Base-by-base conservation (phyloP, 1,284 basidiomycete genomes). In the Paramarasmius palmivorus region DNA sequence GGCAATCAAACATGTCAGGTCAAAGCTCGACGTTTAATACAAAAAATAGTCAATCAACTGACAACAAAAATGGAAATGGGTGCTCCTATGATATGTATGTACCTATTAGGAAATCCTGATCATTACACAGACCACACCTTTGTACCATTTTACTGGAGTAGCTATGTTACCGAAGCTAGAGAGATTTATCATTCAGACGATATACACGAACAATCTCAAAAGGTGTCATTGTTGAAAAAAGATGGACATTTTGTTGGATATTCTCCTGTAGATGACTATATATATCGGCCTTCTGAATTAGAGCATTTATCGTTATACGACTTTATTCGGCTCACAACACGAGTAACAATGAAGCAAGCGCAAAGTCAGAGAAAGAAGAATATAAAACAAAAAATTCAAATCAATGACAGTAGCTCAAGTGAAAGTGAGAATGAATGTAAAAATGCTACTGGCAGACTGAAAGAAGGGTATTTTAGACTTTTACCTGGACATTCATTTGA, bases 191-290 rank as follows among this genome's bases (percentile, higher is more conserved):
- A 14, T 14, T 14, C 36, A 2, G 14, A 14, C 4, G 36, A 37
- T 37, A 2, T 17, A 2, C 14, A 37, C 14, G 2, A 14, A 2
- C 29, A 20, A 23, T 12, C 44, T 4, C 38, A 34, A 36, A 26
- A 23, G 51, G 38, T 49, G 17, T 2, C 9, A 10, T 10, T 41
- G 12, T 2, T 12, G 4, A 49, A 39, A 23, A 10, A 9, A 12
- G n/a, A 26, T 42, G 29, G 23, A 14, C 3, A 35, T 39, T n/a
- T 42, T 39, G 23, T 39, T 26, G 22, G 48, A n/a, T 40, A 39
- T 12, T 49, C 48, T 3, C 34, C 48, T 4, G 23, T 49, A 6
- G 15, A 49, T 25, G 48, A 49, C 35, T 49, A 49, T 39, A 23
- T 38, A 4, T 38, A 42, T 22, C 36, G 48, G 2, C 29, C 5